A percentile compares a stretch with the other conserved stretches of the same genome.
Evolutionary conservation across 2,329 filamentous ascomycete species (phyloP).

Genomic region (Aureobasidium sp.): DNA sequence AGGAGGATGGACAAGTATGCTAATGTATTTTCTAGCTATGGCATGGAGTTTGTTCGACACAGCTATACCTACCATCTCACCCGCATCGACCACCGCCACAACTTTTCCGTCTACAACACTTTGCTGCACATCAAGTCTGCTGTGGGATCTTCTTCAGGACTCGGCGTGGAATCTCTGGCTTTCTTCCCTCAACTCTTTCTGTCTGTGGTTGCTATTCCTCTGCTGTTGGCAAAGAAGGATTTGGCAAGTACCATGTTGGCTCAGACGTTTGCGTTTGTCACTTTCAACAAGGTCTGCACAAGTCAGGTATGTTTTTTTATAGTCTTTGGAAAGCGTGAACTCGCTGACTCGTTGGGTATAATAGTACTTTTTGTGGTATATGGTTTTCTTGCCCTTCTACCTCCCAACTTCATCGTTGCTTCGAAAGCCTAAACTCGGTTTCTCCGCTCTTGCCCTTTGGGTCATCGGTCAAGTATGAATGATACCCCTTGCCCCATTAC

Average conservation of each 20-base stretch:
- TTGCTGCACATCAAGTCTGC: conserved; percentile 81
- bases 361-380: conserved; percentile 97
- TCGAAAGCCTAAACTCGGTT: conserved; percentile 49
- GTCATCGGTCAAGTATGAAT: conserved; percentile 53
- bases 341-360: no score
- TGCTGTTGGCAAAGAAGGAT: conserved; percentile 70
- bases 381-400: conserved; percentile 86
- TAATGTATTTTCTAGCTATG: conserved; percentile 48
- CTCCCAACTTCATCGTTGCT: conserved; percentile 72
- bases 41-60: conserved; percentile 71
- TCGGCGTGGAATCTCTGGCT: conserved; percentile 65
- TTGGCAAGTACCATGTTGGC: conserved; percentile 79
- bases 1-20: no score
- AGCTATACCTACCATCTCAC: conserved; percentile 90
- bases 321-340: no score
- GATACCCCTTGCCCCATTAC: background rate
- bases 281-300: conserved; percentile 98
- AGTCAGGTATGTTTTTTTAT: conserved; percentile 57
- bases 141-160: conserved; percentile 32
- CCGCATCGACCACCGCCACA: conserved; percentile 92
- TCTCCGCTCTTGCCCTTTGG: conserved; percentile 63
- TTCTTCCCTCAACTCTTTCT: conserved; percentile 84
- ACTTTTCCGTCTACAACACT: conserved; percentile 94
- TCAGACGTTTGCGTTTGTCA: conserved; percentile 94
- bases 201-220: conserved; percentile 64